Evolutionary conservation across 2,329 filamentous ascomycete species (phyloP), one percentile per base, ranked within the genome.

Genomic region (Calycina herbarum): DNA sequence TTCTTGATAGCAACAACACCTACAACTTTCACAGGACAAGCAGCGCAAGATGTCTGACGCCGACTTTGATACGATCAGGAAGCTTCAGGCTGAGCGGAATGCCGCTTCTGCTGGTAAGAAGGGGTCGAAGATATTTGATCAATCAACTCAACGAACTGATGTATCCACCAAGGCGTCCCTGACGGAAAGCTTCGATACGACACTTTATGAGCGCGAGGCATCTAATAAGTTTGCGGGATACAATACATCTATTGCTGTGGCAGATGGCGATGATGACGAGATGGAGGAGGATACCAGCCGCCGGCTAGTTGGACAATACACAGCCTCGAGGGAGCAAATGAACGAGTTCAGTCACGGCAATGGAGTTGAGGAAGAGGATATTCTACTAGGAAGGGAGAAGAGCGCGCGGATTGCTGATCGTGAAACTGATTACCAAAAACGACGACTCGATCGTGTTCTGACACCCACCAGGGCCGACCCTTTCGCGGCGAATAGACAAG

Each of bases 391-490:
- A 57, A 87, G 86, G 72, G 95, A 98, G 82, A 92, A 94, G 80
- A 92, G 93, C 77, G 93, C 91, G 65, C 89, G 94, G 73, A 98
- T 99, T 75, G 84, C 89, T 67, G 94, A 96, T 76, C 90, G 95
- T 74, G 94, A 98, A 82, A 96, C 93, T 69, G 94, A 98, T 76
- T 99, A 99, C 77, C 96, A 99, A 80, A 97, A 96, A 80, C 92
- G 94, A 71, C 89, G 94, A 66, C 96, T 96, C 78, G 89, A 97
- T 77, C 93, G 95, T 68, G 89, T 87, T 62, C 83, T 98, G 69
- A 95, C 93, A 27, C 93, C 94, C 4, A 93, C 92, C 8, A 89
- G 93, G 74, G 92, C 89, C 68, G 93, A 97, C 76, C 89, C 93
- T 35, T 96, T 96, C 75, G 90, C 91, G 31, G 86, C 89, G 69